Evolutionary conservation across 2,329 filamentous ascomycete species (phyloP), one percentile per base, ranked within the genome.

Genomic region (Fusarium sp.): DNA sequence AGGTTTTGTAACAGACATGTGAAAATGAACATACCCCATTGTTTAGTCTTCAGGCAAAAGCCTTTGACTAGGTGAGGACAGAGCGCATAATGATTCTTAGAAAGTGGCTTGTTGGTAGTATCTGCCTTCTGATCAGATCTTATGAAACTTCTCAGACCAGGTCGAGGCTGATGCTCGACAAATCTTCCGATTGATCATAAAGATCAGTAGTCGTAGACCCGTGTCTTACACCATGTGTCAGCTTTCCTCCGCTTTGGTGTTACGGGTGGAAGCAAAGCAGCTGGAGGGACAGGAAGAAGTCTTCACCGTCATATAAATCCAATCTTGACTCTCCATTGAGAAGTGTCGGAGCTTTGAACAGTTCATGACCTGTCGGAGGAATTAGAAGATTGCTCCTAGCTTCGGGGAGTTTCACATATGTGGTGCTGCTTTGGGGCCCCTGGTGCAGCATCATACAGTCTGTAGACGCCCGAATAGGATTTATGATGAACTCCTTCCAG

Each of bases 21-120:
- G 24, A 26, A n/a, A 28, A 8, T 28, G 26, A 28, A 24, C 50
- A 3, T 8, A 63, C 60, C 60, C 57, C 56, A 63, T 36, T 63
- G 26, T 24, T 63, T 63, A 0, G 50, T 24, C 28, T 56, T 62
- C 17, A 63, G 34, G 11, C 57, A 62, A 9, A 57, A 57, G 0
- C 57, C 60, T 15, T 23, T 46, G 1, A 62, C 34, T 5, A 38
- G 12, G 17, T 39, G 52, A 10, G 45, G 51, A 8, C 50, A 62
- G 6, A 62, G 15, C 3, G 28, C 32, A 12, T 44, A 43, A 12
- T 63, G 34, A n/a, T 26, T 23, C 3, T 45, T 43, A n/a, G 32
- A 55, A 5, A 63, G 43, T 1, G 3, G 11, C 4, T 47, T 47
- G 1, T n/a, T 44, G 6, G 38, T 4, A 30, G 34, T 3, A 5